Evolutionary conservation across 495 filamentous ascomycete species (phyloP).

Genomic region (Aspergillus avenaceus): DNA sequence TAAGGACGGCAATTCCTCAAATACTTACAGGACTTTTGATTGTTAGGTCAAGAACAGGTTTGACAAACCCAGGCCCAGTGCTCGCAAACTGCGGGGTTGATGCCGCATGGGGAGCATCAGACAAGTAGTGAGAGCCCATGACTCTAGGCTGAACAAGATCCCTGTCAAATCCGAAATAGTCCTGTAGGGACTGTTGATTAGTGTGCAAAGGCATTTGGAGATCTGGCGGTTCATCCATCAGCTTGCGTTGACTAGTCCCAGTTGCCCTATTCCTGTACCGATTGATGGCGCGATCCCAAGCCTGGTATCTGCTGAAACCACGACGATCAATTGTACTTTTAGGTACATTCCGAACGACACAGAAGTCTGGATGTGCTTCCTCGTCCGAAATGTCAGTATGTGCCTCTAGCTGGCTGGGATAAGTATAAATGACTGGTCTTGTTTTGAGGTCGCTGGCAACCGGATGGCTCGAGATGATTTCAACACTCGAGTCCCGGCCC

Average conservation of each 20-base stretch:
- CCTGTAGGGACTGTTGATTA: constrained; percentile 17
- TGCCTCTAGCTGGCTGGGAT: constrained; percentile 11
- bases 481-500: constrained; percentile 33
- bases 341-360: constrained; percentile 25
- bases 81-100: constrained; percentile 14
- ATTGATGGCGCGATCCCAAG: constrained; percentile 43
- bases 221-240: constrained; percentile 7
- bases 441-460: constrained; percentile 31
- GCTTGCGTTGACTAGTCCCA: constrained; percentile 9
- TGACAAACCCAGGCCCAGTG: constrained; percentile 7
- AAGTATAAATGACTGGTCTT: constrained; percentile 22
- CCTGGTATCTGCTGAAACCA: constrained; percentile 47
- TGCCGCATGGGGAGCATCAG: constrained; percentile 12
- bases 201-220: constrained; percentile 19
- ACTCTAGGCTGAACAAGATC: constrained; percentile 14
- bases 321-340: constrained; percentile 36
- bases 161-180: constrained; percentile 8
- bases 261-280: constrained; percentile 31
- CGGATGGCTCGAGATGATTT: constrained; percentile 35
- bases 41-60: constrained; percentile 1
- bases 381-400: constrained; percentile 31
- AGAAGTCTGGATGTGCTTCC: constrained; percentile 35
- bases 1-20: too few species aligned
- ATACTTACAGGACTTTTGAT: constrained; percentile 21
- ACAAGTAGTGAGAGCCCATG: constrained; percentile 5